Evolutionary conservation across 1,284 basidiomycete species (phyloP).

Genomic region (Microbotryum saponariae): DNA sequence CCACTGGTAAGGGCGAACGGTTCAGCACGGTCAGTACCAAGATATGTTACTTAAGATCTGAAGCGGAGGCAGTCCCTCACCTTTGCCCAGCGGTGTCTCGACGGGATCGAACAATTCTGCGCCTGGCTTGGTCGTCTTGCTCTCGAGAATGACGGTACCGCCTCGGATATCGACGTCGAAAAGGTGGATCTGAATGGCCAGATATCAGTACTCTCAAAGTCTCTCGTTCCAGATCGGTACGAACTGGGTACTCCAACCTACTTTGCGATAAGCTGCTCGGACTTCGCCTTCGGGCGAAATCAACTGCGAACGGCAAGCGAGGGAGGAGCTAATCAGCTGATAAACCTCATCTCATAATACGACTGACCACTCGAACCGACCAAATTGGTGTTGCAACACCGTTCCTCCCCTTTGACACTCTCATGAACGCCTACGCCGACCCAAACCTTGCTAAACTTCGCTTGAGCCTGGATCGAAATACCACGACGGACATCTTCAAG

Average conservation of each 20-base stretch:
- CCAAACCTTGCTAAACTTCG: conserved; percentile 41
- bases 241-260: conserved; percentile 16
- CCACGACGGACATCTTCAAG: too few species aligned
- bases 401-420: conserved; percentile 36
- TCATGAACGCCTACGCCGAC: conserved; percentile 48
- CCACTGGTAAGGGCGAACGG: conserved; percentile 27
- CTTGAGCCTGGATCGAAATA: conserved; percentile 28
- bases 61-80: conserved; percentile 16
- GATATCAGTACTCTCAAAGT: neutral
- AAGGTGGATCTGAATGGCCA: conserved; percentile 43
- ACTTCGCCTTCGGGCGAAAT: conserved; percentile 44
- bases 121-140: conserved; percentile 42
- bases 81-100: conserved; percentile 41
- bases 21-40: neutral
- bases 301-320: conserved; percentile 35
- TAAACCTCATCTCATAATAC: conserved; percentile 34
- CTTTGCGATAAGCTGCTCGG: conserved; percentile 44
- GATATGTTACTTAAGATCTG: neutral
- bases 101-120: conserved; percentile 38
- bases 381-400: conserved; percentile 23
- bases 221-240: neutral
- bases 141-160: conserved; percentile 37
- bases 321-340: too few species aligned
- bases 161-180: conserved; percentile 48
- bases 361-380: conserved; percentile 18